Evolutionary conservation across 2,329 filamentous ascomycete genomes (phyloP), one percentile per base, ranked within the genome.

Genomic region (Monosporascus sp.): DNA sequence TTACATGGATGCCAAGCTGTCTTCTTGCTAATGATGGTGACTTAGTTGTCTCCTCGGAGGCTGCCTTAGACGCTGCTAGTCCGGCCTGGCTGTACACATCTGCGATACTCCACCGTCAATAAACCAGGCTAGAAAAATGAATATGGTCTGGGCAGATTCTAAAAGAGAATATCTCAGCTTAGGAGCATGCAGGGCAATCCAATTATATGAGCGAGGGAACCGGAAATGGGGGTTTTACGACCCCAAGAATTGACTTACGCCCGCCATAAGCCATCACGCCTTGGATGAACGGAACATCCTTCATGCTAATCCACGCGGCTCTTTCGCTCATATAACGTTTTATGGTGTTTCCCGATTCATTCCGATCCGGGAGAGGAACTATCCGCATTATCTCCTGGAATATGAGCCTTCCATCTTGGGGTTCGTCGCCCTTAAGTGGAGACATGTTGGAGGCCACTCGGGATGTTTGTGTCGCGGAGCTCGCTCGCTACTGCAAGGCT

Each of bases 21-120:
- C 60, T 49, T 37, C 47, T 53, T 51, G 2, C 41, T 48, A 14
- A 55, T 55, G 44, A 47, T 60, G 43, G n/a, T 20, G 48, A 47
- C 7, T 58, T 57, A 6, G 61, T 54, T 50, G 67, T 65, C 6
- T 63, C 62, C 17, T 69, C 67, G 8, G 60, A 62, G 47, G 72
- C 65, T 0, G 66, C 64, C 31, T 64, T 63, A 26, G 67, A 71
- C 7, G 70, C 73, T 1, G 71, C 74, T 51, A 72, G 57, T 4
- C 67, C 70, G 4, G 71, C 63, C 58, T 78, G 76, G 5, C 68
- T 67, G 53, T 75, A 77, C 8, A 77, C 73, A 58, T 76, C 43
- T 46, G 20, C 26, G 20, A 44, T 44, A 15, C 20, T 35, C 41
- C 41, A 44, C 7, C 14, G 26, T 44, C 20, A 44, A 20, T 22